phyloP scores from a whole-genome alignment of 768 basidiomycete genomes.

The Termitomyces sp. region DNA sequence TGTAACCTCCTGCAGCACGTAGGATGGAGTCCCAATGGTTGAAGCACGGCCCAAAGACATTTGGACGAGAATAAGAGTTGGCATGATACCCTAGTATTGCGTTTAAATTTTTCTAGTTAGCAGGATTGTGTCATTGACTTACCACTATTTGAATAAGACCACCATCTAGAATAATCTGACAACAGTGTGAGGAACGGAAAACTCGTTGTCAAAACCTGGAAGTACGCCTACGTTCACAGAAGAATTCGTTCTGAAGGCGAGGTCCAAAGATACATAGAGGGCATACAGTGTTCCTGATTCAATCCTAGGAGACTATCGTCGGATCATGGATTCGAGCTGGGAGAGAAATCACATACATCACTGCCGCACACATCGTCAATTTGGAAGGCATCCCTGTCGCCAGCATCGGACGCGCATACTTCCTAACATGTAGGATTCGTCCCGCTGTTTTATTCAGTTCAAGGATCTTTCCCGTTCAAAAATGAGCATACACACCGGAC shows the following conservation, averaged over 20 bases:
- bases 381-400: conserved; percentile 20
- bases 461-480: neutral
- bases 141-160: conserved; percentile 16
- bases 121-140: neutral
- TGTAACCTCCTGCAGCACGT: neutral
- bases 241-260: conserved; percentile 21
- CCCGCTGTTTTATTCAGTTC: conserved; percentile 19
- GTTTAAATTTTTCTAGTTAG: neutral
- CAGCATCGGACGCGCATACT: conserved; percentile 19
- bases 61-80: conserved; percentile 15
- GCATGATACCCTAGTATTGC: conserved; percentile 13
- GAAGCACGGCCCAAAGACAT: conserved; percentile 5
- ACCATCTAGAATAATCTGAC: conserved; percentile 11
- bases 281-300: conserved; percentile 35
- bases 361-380: conserved; percentile 27
- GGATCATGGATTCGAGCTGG: neutral
- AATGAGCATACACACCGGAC: conserved; percentile 20
- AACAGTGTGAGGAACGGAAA: neutral
- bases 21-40: neutral
- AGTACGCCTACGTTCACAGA: conserved; percentile 14
- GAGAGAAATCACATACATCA: conserved; percentile 23
- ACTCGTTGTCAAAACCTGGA: conserved; percentile 6
- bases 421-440: conserved; percentile 27
- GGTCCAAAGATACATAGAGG: conserved; percentile 23
- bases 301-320: conserved; percentile 17